Base-by-base conservation (phyloP, 164 flowering plant genomes). In the Kalanchoe fedtschenkoi region DNA sequence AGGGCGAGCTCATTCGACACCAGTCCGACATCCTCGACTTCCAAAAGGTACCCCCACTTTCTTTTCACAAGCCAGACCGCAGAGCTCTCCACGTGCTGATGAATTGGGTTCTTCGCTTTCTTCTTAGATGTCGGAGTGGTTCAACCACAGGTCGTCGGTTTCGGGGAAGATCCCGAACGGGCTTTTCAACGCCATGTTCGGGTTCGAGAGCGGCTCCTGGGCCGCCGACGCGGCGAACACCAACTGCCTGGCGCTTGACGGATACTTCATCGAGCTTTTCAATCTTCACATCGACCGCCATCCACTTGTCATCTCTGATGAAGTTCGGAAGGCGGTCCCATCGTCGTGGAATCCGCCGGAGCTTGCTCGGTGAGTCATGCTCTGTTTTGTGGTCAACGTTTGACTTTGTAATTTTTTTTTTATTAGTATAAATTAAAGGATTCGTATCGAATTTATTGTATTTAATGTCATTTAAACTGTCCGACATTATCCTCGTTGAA, bases 121-220 rank as follows among this genome's bases (percentile, higher is more conserved):
- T 55, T 28, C 19, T 13, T 33, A 91, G 98, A 89, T 91, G 98
- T 79, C 95, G 55, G 86, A 85, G 54, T 64, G 74, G 22, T 80
- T 87, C 72, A 91, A 91, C 71, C 75, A 67, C 29, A 86, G 67
- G 59, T 38, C 73, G 9, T 70, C 80, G 3, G 58, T 81, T 44
- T 68, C 81, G 0, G 95, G 98, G 35, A 91, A 85, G 70, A 78
- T 85, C 8, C 98, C 96, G 8, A 78, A 81, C 5, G 96, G 98
- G 29, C 14, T 61, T 29, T 91, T 89, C 74, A 87, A 89, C 59
- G 67, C 88, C 4, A 71, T 81, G 87, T 91, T 84, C 60, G 81
- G 87, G 5, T 91, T 87, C 58, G 61, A 80, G 26, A 71, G 89
- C 57, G 72, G 79, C n/a, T 76, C 87, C 1, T 89, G 96, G 95